Evolutionary conservation across 768 basidiomycete genomes (phyloP), one percentile per base, ranked within the genome.

Genomic region (Neoboletus brunneissimus): DNA sequence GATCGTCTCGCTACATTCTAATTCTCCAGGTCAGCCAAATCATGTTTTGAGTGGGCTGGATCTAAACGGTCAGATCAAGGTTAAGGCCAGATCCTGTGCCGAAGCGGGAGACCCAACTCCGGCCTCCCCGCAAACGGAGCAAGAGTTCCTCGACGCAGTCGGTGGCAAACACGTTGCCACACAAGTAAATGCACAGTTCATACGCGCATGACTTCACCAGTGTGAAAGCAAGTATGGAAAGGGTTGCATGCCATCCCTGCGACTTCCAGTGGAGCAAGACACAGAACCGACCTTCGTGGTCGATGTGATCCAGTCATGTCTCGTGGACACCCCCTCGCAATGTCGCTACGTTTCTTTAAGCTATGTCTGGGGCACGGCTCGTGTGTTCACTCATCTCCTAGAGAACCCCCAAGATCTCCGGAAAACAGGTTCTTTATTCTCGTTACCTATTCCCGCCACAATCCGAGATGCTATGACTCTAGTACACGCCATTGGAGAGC

Each of bases 291-390:
- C 51, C 3, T 55, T 64, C 18, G 51, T 64, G 9, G 13, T 64
- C 3, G 63, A 64, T 6, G 62, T 55, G 10, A 34, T 22, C 15
- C 42, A 52, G 10, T 64, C 49, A 1, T 61, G 63, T 50, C 44
- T 64, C 8, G 59, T 65, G 45, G 48, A 61, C 1, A 54, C 57
- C 18, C 64, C 64, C 13, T 23, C 53, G 11, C 48, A 10, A 23
- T 68, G 56, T 37, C 67, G 67, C 20, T 67, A 68, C 22, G 22
- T 61, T 31, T 47, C 65, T 34, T 44, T 67, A 16, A 66, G 64
- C 50, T 67, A 67, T 34, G 54, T 61, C 22, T 66, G 57, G 64
- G 66, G 66, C 29, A 43, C 8, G 18, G 25, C 34, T 5, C 16
- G 34, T 1, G 54, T 63, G 6, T 48, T 57, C 48, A 51, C 9